Evolutionary conservation across 306 rosid genomes (phyloP), one percentile per base, ranked within the genome.

Genomic region (Cicer cuneatum): DNA sequence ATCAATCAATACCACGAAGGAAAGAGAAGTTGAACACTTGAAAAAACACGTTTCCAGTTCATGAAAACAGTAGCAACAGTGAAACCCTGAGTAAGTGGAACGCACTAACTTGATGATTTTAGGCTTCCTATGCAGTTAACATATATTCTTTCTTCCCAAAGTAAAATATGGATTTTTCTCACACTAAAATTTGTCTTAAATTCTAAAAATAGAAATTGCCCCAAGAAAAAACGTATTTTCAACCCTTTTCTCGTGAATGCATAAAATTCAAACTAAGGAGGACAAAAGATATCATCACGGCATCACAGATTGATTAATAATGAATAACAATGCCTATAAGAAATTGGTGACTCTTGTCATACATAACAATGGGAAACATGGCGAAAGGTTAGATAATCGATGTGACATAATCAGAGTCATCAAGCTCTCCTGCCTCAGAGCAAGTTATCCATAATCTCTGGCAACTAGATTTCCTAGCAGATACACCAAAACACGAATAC

Each of bases 381-480:
- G 66, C 15, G 38, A 29, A 21, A 66, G n/a, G 56, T 80, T 46
- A 47, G 75, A 66, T 66, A 80, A 38, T 66, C 57, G 61, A 56
- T 2, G 66, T 18, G 39, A 57, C 48, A 54, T 48, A 7, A 51
- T 41, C 46, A 66, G 65, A 15, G 24, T 29, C 53, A 21, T 41
- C 42, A 67, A 39, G 6, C n/a, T 10, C 43, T 58, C 71, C 65
- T 51, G 51, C 62, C 40, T 58, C 78, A 24, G 41, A 13, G 21
- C 6, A 52, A 40, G 59, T 37, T 51, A 21, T 42, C 64, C 77
- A 49, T 52, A 54, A 41, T 63, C 45, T 19, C 54, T 54, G 2
- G 62, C 72, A 53, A 70, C 51, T 62, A 45, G 71, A 51, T 59
- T 80, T 59, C 51, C 75, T 10, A 79, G 53, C 52, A 53, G 67